These are phyloP conservation scores for Leucaena leucocephala DNA, from an alignment of 306 rosid species.

Conservation along the genomic window DNA sequence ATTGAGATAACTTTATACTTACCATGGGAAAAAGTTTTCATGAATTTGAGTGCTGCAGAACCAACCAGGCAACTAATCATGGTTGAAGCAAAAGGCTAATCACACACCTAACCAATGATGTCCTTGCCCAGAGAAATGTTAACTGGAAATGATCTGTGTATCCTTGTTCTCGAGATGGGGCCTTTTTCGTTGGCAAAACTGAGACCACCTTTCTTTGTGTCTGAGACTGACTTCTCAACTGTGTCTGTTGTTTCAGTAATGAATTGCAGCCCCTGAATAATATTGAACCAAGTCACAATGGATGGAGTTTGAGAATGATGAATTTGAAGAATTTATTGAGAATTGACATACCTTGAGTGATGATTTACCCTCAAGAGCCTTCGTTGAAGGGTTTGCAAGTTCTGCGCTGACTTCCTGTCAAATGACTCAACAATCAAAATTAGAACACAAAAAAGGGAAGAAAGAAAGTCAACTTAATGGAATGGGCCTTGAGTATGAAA, in stretches of 20 bases:
- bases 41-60: constrained; percentile 1
- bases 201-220: constrained; percentile 35
- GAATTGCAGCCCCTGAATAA: constrained; percentile 50
- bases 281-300: constrained; percentile 10
- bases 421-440: constrained; percentile 7
- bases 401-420: constrained; percentile 32
- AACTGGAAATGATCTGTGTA: constrained; percentile 41
- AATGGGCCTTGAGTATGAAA: background rate
- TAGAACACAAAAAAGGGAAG: background rate
- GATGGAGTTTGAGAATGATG: background rate
- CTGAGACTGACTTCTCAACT: constrained; percentile 29
- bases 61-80: background rate
- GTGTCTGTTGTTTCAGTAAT: constrained; percentile 36
- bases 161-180: constrained; percentile 37
- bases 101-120: constrained; percentile 32
- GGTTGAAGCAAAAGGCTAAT: constrained; percentile 33
- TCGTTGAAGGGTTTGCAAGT: constrained; percentile 14
- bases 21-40: background rate
- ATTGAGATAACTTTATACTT: constrained; percentile 27
- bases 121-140: constrained; percentile 38
- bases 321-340: background rate
- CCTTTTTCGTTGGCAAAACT: constrained; percentile 34
- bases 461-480: background rate
- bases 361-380: constrained; percentile 31
- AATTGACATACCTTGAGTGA: constrained; percentile 36